Evolutionary conservation across 2,329 filamentous ascomycete genomes (phyloP).

Genomic region (Colletotrichum chrysophilum): DNA sequence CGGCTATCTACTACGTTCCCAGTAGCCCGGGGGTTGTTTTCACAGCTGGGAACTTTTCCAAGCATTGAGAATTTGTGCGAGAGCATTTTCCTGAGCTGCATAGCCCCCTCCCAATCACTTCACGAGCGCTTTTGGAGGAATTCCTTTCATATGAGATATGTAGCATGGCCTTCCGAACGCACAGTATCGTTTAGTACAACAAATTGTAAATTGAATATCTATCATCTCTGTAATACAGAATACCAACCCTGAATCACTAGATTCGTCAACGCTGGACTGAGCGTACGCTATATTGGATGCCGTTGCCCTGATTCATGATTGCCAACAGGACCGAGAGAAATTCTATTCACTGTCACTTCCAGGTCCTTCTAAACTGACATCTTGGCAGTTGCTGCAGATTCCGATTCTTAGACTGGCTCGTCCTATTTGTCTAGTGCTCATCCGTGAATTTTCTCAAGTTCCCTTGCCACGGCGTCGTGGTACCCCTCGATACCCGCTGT

Average conservation of each 20-base stretch:
- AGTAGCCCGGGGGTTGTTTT: neutral
- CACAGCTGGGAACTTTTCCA: neutral
- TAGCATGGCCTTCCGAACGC: neutral
- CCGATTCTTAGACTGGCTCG: rapidly evolving
- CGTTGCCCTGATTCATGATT: neutral
- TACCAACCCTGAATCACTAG: neutral
- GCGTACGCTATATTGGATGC: too few species aligned
- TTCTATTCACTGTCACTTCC: rapidly evolving
- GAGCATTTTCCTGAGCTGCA: rapidly evolving
- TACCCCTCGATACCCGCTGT: neutral
- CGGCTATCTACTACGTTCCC: neutral
- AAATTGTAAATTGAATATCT: neutral
- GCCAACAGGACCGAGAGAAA: rapidly evolving
- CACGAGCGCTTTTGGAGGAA: neutral
- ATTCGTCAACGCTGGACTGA: neutral
- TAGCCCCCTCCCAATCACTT: neutral
- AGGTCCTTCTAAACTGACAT: neutral
- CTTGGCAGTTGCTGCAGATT: neutral
- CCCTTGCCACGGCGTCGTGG: neutral
- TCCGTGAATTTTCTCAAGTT: neutral
- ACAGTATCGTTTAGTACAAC: rapidly evolving
- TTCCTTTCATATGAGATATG: neutral
- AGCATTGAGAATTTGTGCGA: neutral
- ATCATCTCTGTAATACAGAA: neutral
- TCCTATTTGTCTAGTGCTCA: neutral